A percentile compares a stretch with the other conserved stretches of the same genome.
Conservation (phyloP, 2,329 filamentous ascomycete species). For the Clathrospora elynae region DNA sequence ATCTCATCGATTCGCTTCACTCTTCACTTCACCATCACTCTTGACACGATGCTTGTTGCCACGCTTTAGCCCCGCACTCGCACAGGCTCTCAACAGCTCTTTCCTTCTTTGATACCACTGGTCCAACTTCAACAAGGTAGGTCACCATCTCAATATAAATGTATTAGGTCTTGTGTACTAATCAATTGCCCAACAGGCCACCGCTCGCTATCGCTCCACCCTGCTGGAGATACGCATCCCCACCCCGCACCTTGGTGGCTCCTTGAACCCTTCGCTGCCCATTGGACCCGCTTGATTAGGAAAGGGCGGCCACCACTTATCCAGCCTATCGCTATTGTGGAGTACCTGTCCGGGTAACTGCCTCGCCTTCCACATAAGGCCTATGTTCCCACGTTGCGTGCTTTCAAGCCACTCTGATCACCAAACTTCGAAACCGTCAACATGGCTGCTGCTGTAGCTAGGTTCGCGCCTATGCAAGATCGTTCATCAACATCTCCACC, state of each 20-base stretch:
- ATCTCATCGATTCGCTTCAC: conserved; percentile 11
- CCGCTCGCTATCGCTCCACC: conserved; percentile 19
- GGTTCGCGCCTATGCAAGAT: conserved; percentile 43
- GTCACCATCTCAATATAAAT: conserved; percentile 9
- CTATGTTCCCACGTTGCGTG: conserved; percentile 31
- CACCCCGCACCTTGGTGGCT: conserved; percentile 18
- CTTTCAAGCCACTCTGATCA: conserved; percentile 29
- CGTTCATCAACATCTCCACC: conserved; percentile 56
- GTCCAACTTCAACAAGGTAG: conserved; percentile 16
- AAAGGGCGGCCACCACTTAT: conserved; percentile 13
- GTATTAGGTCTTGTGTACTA: conserved; percentile 9
- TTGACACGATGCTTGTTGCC: conserved; percentile 28
- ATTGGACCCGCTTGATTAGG: conserved; percentile 18
- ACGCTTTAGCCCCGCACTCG: conserved; percentile 34
- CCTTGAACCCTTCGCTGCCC: conserved; percentile 8
- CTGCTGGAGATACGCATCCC: conserved; percentile 16
- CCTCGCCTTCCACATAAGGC: conserved; percentile 11
- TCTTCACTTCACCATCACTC: conserved; percentile 12
- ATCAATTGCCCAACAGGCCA: conserved; percentile 25
- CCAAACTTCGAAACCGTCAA: conserved; percentile 19
- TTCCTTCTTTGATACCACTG: conserved; percentile 24
- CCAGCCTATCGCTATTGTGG: conserved; percentile 10
- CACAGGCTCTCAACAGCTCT: conserved; percentile 19
- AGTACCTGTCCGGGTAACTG: conserved; percentile 7
- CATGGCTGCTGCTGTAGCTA: conserved; percentile 53